A percentile compares a stretch with the other conserved stretches of the same genome.
Conservation (phyloP, 495 filamentous ascomycete species). For the Penicillium paradoxum region DNA sequence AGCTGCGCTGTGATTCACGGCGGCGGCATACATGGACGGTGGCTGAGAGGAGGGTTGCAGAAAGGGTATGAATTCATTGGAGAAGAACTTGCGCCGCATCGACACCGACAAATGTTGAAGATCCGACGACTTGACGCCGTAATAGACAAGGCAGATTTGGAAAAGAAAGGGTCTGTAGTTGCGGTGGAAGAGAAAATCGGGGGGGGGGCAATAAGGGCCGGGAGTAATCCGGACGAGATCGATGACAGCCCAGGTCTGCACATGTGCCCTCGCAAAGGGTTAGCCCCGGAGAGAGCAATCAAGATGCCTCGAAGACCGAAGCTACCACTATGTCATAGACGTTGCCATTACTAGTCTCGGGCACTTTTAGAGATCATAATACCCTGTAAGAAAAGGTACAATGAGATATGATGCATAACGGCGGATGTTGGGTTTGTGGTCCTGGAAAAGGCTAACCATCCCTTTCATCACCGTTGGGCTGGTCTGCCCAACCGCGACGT, state of each 20-base stretch:
- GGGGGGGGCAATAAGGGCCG: constrained; percentile 22
- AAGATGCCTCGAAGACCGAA: constrained; percentile 3
- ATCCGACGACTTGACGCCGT: constrained; percentile 27
- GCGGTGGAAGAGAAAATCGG: constrained; percentile 22
- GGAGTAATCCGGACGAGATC: constrained; percentile 26
- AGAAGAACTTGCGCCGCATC: constrained; percentile 23
- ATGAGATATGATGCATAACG: constrained; percentile 8
- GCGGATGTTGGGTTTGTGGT: constrained; percentile 16
- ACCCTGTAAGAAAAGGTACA: not conserved
- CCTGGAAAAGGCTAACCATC: constrained; percentile 21
- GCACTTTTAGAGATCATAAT: not conserved
- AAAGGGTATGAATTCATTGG: constrained; percentile 28
- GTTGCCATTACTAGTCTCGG: not conserved
- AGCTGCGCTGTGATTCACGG: constrained; percentile 17
- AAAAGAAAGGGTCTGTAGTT: constrained; percentile 21
- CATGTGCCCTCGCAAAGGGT: constrained; percentile 15
- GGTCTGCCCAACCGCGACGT: constrained; percentile 22
- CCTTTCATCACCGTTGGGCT: constrained; percentile 18
- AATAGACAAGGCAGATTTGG: constrained; percentile 38
- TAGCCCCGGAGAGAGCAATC: constrained; percentile 34
- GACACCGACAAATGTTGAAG: constrained; percentile 21
- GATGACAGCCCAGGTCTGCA: constrained; percentile 33
- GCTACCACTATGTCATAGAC: constrained; percentile 13
- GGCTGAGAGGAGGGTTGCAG: constrained; percentile 25
- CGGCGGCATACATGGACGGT: constrained; percentile 26